Evolutionary conservation across 148 eudicot genomes (phyloP).

Genomic region (Cornus kousa): DNA sequence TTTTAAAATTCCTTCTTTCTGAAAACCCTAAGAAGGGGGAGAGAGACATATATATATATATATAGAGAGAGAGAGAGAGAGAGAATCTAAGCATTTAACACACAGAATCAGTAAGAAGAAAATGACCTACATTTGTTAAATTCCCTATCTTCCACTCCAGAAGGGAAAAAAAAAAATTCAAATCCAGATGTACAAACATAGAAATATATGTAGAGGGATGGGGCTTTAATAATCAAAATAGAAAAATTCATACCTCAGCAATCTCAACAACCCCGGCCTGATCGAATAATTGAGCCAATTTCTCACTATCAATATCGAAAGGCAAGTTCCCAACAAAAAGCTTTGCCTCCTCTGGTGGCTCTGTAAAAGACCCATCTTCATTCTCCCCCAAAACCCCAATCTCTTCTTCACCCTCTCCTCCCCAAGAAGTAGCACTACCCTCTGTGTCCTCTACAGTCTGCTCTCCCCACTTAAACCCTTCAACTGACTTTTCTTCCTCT

Average conservation of each 20-base stretch:
- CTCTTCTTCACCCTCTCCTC: background rate
- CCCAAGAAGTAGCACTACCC: background rate
- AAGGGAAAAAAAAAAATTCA: too few relatives aligned
- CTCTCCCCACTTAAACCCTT: slow-evolving; percentile 4
- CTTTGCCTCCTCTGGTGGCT: slow-evolving; percentile 45
- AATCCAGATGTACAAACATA: too few relatives aligned
- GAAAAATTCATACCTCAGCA: slow-evolving; percentile 21
- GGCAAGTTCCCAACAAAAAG: slow-evolving; percentile 46
- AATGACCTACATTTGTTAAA: background rate
- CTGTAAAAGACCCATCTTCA: slow-evolving; percentile 3
- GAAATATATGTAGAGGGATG: too few relatives aligned
- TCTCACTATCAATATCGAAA: slow-evolving; percentile 39
- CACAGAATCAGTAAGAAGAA: too few relatives aligned
- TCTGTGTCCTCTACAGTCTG: background rate
- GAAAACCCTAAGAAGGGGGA: too few relatives aligned
- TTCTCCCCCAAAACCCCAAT: too few relatives aligned
- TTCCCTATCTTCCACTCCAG: background rate
- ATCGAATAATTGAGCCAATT: slow-evolving; percentile 38
- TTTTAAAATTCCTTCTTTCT: background rate
- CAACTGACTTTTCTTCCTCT: background rate
- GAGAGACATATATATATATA: too few relatives aligned
- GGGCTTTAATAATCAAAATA: too few relatives aligned
- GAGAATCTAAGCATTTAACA: background rate
- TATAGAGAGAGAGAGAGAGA: too few relatives aligned
- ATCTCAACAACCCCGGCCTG: slow-evolving; percentile 44